Percentiles rank a stretch among this genome's conserved stretches.
phyloP scores from a whole-genome alignment of 192 early-diverging fungal species.

The Rhizoclosmatium globosum region DNA sequence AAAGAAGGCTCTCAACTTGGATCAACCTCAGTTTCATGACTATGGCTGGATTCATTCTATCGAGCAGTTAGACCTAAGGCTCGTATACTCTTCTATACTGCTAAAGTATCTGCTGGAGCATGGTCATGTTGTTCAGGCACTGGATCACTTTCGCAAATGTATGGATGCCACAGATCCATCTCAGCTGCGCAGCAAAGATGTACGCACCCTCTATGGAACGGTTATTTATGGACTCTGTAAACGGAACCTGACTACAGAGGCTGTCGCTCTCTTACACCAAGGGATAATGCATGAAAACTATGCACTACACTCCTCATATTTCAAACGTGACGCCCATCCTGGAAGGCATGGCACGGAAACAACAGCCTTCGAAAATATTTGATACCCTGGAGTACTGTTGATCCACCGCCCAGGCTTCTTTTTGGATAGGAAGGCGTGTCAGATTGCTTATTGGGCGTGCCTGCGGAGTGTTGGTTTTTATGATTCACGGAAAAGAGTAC shows the following conservation, averaged over 20 bases:
- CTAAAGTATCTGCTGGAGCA: not conserved
- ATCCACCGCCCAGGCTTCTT: no score
- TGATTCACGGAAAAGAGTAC: no score
- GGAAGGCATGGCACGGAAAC: conserved; percentile 8
- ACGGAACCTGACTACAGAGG: not conserved
- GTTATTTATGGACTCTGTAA: not conserved
- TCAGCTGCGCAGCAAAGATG: not conserved
- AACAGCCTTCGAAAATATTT: not conserved
- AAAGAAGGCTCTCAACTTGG: no score
- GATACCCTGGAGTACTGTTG: conserved; percentile 8
- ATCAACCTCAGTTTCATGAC: no score
- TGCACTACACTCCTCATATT: not conserved
- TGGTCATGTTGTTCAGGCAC: not conserved
- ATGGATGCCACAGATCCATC: not conserved
- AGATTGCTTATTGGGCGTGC: conserved; percentile 20
- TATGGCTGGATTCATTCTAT: no score
- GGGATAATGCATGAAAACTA: not conserved
- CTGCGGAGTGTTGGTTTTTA: not conserved
- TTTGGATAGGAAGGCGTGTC: conserved; percentile 1
- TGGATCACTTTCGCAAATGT: not conserved
- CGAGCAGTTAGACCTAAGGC: not conserved
- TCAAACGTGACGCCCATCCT: conserved; percentile 9
- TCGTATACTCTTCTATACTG: not conserved
- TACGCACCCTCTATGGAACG: conserved; percentile 5
- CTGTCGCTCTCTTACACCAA: not conserved